Evolutionary conservation across 2,329 filamentous ascomycete species (phyloP), one percentile per base, ranked within the genome.

Genomic region (Cytospora schulzeri): DNA sequence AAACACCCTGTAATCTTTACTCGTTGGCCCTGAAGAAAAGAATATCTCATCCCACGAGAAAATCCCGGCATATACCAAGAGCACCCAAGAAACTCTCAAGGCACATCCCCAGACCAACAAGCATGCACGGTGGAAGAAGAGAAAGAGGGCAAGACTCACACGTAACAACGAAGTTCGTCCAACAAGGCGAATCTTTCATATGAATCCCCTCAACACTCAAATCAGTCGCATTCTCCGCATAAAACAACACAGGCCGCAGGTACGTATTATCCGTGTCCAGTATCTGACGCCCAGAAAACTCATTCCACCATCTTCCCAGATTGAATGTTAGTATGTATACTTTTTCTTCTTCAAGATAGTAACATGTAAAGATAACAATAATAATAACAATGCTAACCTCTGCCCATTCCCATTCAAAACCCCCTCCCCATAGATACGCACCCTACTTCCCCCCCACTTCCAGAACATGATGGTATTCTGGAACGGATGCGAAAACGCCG

Each of bases 131-230:
- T 26, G 38, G 14, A n/a, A 57, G n/a, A 24, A 12, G n/a, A 2
- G 45, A 2, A 22, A 24, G 22, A 57, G 9, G 14, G 19, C n/a
- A 26, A 28, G 26, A 64, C 71, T 69, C 78, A 68, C 80, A 85
- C 35, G 81, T 81, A 17, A 88, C 83, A 41, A 88, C 76, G 68
- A 88, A 88, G 70, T 85, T 88, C 2, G 82, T 87, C 85, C 86
- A 88, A 76, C 84, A 87, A 1, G 86, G 85, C 0, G 84, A 86
- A 71, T 87, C 83, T 65, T 86, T 81, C 69, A 87, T 79, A 19
- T 83, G 81, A 60, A 88, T 85, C 1, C 86, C 86, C 41, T 83
- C 79, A 6, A 88, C 79, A 4, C 79, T 79, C 2, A 88, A 72
- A 26, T 85, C 82, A 5, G 85, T 88, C 0, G 84, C 82, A 56